Base-by-base conservation (phyloP, 1,284 basidiomycete genomes). In the Lentinula novae-zelandiae region DNA sequence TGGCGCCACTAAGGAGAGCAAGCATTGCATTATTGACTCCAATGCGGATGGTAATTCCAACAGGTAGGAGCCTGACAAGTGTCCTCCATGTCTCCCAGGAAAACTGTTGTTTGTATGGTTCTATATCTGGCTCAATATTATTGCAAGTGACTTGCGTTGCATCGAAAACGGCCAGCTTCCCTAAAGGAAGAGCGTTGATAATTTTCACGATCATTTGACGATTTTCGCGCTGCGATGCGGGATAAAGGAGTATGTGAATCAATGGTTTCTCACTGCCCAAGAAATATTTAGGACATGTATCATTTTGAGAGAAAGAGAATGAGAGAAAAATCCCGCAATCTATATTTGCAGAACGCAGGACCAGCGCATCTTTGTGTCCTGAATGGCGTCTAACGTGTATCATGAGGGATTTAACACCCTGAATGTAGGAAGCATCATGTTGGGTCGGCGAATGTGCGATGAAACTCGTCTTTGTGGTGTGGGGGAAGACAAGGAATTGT, bases 11-110 rank as follows among this genome's bases (percentile, higher is more conserved):
- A 4, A 58, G 48, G 8, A 52, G 3, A 31, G 46, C 33, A 13
- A 33, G 39, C 57, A 58, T 38, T 1, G n/a, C 57, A 17, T 58
- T 15, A 22, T 58, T 58, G n/a, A 53, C 48, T 22, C 57, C 57
- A 27, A 58, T 58, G 9, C 49, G 44, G 17, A 58, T 51, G 38
- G 48, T 58, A 5, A 58, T 12, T 20, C 44, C 20, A 10, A 31
- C 8, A 20, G 49, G 39, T 31, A 58, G 49, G 7, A 53, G 49
- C 39, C 38, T 51, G 22, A 58, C n/a, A 17, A 58, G 48, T 5
- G 31, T 44, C 42, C 49, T 49, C 57, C 57, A 58, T 15, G 57
- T 42, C 20, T 46, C n/a, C 36, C n/a, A 15, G 22, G 48, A 52
- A 13, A 58, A 52, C 8, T 52, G 36, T n/a, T 38, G 40, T 15